phyloP scores from a whole-genome alignment of 257 asterid genomes.

The Perilla frutescens region DNA sequence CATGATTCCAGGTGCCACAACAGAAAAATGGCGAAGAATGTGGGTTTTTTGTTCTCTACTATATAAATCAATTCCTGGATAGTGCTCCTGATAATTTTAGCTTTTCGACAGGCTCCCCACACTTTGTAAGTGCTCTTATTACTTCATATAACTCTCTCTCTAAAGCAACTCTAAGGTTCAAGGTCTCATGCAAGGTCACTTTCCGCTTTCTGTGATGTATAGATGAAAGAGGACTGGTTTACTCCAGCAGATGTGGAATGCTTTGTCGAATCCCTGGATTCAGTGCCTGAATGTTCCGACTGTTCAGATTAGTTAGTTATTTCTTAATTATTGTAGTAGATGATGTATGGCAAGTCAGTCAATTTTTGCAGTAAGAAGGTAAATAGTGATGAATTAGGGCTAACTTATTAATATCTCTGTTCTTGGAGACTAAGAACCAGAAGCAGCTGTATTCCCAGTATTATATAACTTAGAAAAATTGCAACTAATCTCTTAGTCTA shows the following conservation, averaged over 20 bases:
- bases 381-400: not conserved
- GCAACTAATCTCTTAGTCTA: not conserved
- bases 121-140: slow-evolving; percentile 61
- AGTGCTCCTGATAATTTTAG: slow-evolving; percentile 53
- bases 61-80: slow-evolving; percentile 53
- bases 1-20: slow-evolving; percentile 69
- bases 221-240: slow-evolving; percentile 50
- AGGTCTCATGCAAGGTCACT: slow-evolving; percentile 16
- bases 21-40: slow-evolving; percentile 60
- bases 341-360: not conserved
- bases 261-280: slow-evolving; percentile 35
- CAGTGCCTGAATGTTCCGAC: slow-evolving; percentile 20
- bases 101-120: slow-evolving; percentile 59
- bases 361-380: slow-evolving; percentile 26
- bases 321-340: not conserved
- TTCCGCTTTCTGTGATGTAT: slow-evolving; percentile 24
- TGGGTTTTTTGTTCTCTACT: slow-evolving; percentile 63
- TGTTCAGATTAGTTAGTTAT: slow-evolving; percentile 6
- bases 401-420: not conserved
- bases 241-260: slow-evolving; percentile 41
- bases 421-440: slow-evolving; percentile 12
- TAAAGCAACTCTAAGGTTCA: slow-evolving; percentile 14
- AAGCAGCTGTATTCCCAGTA: not conserved
- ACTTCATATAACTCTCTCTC: slow-evolving; percentile 8
- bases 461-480: not conserved